Conservation (phyloP, 2,329 filamentous ascomycete species). For the Amauroascus niger region DNA sequence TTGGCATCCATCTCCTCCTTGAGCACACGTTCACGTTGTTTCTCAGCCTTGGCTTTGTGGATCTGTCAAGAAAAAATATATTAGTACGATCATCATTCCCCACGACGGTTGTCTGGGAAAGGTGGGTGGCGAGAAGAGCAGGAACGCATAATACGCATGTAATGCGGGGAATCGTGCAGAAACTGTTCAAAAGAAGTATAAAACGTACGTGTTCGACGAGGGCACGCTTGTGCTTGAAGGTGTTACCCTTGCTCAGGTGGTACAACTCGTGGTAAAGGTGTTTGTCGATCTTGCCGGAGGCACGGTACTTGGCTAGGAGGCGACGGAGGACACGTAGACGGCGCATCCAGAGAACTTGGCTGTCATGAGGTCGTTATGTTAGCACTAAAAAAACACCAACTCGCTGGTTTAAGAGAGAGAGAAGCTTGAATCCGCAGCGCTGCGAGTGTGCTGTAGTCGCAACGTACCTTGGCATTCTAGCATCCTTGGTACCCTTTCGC, state of each 20-base stretch:
- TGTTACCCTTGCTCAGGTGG: constrained; percentile 99
- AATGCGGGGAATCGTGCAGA: not conserved
- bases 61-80: constrained; percentile 52
- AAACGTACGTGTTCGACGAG: constrained; percentile 95
- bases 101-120: not conserved
- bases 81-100: constrained; percentile 8
- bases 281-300: constrained; percentile 99
- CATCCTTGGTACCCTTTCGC: constrained; percentile 99
- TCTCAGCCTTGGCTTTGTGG: constrained; percentile 99
- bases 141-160: no score
- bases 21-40: constrained; percentile 85
- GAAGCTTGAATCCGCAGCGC: not conserved
- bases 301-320: constrained; percentile 98
- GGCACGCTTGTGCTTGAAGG: constrained; percentile 99
- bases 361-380: constrained; percentile 35
- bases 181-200: constrained; percentile 51
- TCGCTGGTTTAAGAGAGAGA: constrained; percentile 23
- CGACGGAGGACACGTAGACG: constrained; percentile 98
- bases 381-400: constrained; percentile 18
- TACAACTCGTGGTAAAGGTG: constrained; percentile 99
- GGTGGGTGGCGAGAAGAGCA: not conserved
- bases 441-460: not conserved
- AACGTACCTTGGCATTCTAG: constrained; percentile 93
- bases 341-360: constrained; percentile 99
- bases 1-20: constrained; percentile 99